Percentiles rank a stretch among this genome's conserved stretches.
Evolutionary conservation across 495 filamentous ascomycete genomes (phyloP).

Genomic region (Podospora tetraspora): DNA sequence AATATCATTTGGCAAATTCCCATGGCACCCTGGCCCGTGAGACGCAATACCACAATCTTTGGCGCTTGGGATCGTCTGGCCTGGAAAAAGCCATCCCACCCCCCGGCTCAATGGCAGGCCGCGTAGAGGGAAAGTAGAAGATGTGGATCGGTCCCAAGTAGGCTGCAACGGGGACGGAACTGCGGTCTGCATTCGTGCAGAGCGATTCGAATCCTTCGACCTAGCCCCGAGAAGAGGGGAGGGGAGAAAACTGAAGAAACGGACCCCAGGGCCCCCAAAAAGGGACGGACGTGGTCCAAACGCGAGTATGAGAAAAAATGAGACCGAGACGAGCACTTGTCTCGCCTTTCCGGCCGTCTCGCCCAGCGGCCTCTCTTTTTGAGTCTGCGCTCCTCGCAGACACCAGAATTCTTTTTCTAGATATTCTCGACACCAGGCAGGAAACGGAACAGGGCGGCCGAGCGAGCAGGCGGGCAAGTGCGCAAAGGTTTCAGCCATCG

Average conservation of each 20-base stretch:
- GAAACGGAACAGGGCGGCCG: background rate
- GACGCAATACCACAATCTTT: slow-evolving; percentile 9
- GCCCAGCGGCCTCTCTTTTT: background rate
- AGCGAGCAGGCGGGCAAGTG: background rate
- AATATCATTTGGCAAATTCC: slow-evolving; percentile 14
- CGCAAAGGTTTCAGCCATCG: slow-evolving; percentile 15
- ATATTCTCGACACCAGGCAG: background rate
- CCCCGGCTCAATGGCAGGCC: slow-evolving; percentile 17
- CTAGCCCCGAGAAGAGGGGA: background rate
- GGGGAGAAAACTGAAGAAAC: background rate
- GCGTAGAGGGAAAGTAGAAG: slow-evolving; percentile 4
- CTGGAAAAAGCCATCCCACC: slow-evolving; percentile 8
- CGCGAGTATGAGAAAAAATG: background rate
- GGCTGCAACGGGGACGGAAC: slow-evolving; percentile 7
- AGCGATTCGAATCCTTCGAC: background rate
- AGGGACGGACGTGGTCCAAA: background rate
- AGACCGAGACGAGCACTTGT: background rate
- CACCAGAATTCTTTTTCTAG: background rate
- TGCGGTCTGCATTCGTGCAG: background rate
- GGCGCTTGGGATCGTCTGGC: slow-evolving; percentile 6
- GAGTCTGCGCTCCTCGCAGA: background rate
- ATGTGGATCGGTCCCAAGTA: slow-evolving; percentile 4
- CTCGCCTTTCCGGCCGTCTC: background rate
- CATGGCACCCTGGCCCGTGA: slow-evolving; percentile 7
- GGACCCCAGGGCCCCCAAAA: background rate